phyloP scores from a whole-genome alignment of 2,329 filamentous ascomycete species.

The Fonsecaea multimorphosa region DNA sequence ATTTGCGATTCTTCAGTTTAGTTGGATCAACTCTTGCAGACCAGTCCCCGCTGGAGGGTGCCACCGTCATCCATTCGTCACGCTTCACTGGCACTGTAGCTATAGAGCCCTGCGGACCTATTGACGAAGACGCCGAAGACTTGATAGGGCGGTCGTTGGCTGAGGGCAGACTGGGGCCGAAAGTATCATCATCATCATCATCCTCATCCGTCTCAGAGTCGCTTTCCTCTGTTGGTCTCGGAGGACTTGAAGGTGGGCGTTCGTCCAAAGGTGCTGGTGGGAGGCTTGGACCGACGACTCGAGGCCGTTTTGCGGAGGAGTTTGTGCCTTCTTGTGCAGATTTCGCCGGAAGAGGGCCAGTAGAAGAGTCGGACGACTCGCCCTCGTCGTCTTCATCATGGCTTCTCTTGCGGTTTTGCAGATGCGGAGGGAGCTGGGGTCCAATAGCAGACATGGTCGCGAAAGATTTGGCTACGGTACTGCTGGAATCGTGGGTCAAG shows the following conservation, averaged over 20 bases:
- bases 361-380: slow-evolving; percentile 27
- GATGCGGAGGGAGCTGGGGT: slow-evolving; percentile 46
- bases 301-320: slow-evolving; percentile 55
- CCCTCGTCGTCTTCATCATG: slow-evolving; percentile 38
- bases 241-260: slow-evolving; percentile 46
- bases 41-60: slow-evolving; percentile 62
- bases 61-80: slow-evolving; percentile 84
- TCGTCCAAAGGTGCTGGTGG: slow-evolving; percentile 59
- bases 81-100: slow-evolving; percentile 60
- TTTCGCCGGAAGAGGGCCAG: slow-evolving; percentile 30
- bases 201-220: slow-evolving; percentile 39
- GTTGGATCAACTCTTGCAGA: slow-evolving; percentile 77
- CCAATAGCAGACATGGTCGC: slow-evolving; percentile 42
- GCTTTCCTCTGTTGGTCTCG: slow-evolving; percentile 41
- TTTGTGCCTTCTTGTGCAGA: slow-evolving; percentile 14
- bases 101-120: slow-evolving; percentile 41
- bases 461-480: not conserved
- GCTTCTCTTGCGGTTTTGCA: slow-evolving; percentile 47
- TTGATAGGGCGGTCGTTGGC: slow-evolving; percentile 36
- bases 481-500: not conserved
- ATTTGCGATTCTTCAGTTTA: slow-evolving; percentile 80
- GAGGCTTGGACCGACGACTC: slow-evolving; percentile 62
- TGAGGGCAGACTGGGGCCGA: slow-evolving; percentile 51
- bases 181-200: slow-evolving; percentile 51
- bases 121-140: slow-evolving; percentile 38